These are phyloP conservation scores for Arthrobotrys entomopaga DNA, from an alignment of 2,329 filamentous ascomycete genomes.

Conservation along the genomic window DNA sequence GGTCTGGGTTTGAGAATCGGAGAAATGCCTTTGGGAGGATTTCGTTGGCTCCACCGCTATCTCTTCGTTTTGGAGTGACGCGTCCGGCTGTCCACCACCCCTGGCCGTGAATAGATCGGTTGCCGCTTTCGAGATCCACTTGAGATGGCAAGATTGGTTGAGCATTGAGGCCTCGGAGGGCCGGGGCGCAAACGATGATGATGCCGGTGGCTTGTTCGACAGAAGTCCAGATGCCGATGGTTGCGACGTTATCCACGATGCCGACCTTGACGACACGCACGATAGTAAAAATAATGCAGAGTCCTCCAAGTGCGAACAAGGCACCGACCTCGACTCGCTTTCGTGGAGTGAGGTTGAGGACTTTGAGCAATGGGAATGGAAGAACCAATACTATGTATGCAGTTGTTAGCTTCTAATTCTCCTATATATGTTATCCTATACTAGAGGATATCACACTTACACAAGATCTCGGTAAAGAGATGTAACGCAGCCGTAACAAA, in stretches of 20 bases:
- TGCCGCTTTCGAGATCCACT: constrained; percentile 53
- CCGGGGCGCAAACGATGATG: constrained; percentile 50
- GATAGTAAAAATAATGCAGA: constrained; percentile 51
- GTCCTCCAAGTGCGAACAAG: constrained; percentile 47
- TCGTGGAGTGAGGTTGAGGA: constrained; percentile 49
- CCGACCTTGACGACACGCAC: constrained; percentile 40
- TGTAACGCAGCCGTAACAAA: constrained; percentile 48
- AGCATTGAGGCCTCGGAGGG: constrained; percentile 33
- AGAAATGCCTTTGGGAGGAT: constrained; percentile 47
- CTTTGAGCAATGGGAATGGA: constrained; percentile 50
- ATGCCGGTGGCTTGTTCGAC: constrained; percentile 50
- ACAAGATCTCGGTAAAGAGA: constrained; percentile 46
- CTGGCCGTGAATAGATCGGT: constrained; percentile 50
- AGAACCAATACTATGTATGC: constrained; percentile 29
- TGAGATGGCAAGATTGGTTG: constrained; percentile 36
- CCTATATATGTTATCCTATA: background rate
- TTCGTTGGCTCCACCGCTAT: constrained; percentile 46
- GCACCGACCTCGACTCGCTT: constrained; percentile 49
- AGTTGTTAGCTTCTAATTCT: background rate
- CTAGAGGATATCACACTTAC: constrained; percentile 36
- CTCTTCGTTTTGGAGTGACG: constrained; percentile 45
- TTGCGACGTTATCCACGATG: constrained; percentile 28
- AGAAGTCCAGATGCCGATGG: constrained; percentile 39
- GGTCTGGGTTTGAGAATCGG: constrained; percentile 38
- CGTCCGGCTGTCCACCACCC: constrained; percentile 54